A percentile compares a stretch with the other conserved stretches of the same genome.
phyloP scores from a whole-genome alignment of 2,329 filamentous ascomycete species.

The Alternaria infectoria region DNA sequence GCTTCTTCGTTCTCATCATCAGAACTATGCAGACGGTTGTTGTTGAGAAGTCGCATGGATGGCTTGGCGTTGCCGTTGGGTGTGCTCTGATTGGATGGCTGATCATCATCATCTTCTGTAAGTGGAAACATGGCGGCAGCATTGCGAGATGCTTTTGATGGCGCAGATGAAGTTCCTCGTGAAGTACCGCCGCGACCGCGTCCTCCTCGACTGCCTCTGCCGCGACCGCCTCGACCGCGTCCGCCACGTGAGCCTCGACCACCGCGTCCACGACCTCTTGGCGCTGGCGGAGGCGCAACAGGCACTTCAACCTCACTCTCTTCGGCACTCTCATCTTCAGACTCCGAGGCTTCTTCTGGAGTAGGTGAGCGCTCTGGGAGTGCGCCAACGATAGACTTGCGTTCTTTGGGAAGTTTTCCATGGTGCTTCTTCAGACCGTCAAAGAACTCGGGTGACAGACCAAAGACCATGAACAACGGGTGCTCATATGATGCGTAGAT shows the following conservation, averaged over 20 bases:
- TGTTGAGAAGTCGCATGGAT: conserved; percentile 27
- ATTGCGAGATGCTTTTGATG: conserved; percentile 41
- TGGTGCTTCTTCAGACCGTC: conserved; percentile 37
- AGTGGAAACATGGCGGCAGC: conserved; percentile 41
- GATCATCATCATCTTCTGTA: conserved; percentile 45
- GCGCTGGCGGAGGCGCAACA: conserved; percentile 22
- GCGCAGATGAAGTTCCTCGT: conserved; percentile 35
- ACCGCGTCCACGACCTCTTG: conserved; percentile 35
- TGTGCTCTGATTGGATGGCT: conserved; percentile 43
- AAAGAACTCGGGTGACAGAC: conserved; percentile 42
- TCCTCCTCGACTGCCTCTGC: conserved; percentile 37
- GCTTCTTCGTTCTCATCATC: conserved; percentile 23
- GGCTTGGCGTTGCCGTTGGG: conserved; percentile 38
- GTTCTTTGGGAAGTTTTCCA: conserved; percentile 34
- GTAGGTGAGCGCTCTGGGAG: conserved; percentile 19
- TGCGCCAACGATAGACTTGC: conserved; percentile 22
- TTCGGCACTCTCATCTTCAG: conserved; percentile 25
- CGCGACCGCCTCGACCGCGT: conserved; percentile 36
- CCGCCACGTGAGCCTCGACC: conserved; percentile 38
- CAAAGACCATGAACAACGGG: conserved; percentile 44
- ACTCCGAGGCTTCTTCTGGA: conserved; percentile 25
- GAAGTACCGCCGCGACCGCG: conserved; percentile 29
- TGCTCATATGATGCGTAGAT: conserved; percentile 42
- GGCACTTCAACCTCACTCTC: conserved; percentile 36
- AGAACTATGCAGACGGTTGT: conserved; percentile 19